phyloP scores from a whole-genome alignment of 2,329 filamentous ascomycete genomes.

The Gremmenia infestans region DNA sequence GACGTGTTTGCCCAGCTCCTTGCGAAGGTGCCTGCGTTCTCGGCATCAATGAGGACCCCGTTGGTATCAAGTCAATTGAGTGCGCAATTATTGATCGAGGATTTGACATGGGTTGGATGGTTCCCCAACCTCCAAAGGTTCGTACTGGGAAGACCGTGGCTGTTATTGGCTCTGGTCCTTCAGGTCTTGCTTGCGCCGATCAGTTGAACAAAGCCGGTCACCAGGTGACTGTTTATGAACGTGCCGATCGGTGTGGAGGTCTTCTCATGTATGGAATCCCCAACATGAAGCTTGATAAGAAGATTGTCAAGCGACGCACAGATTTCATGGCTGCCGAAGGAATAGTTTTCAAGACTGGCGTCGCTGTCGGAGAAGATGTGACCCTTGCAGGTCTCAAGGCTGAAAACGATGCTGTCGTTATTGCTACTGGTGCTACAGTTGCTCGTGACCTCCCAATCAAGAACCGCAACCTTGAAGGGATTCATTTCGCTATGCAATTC shows the following conservation, averaged over 20 bases:
- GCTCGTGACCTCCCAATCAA: constrained; percentile 89
- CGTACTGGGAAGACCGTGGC: constrained; percentile 87
- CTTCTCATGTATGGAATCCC: constrained; percentile 98
- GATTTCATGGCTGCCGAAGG: constrained; percentile 93
- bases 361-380: constrained; percentile 71
- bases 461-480: constrained; percentile 79
- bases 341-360: constrained; percentile 72
- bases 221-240: constrained; percentile 84
- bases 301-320: constrained; percentile 88
- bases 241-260: constrained; percentile 83
- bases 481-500: constrained; percentile 98
- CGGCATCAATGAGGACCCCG: constrained; percentile 93
- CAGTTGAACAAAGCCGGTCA: constrained; percentile 94
- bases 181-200: constrained; percentile 84
- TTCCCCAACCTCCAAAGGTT: constrained; percentile 69
- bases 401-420: constrained; percentile 76
- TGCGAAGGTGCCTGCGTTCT: constrained; percentile 95
- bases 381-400: constrained; percentile 66
- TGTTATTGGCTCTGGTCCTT: constrained; percentile 86
- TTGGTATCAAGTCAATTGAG: constrained; percentile 97
- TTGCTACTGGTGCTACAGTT: constrained; percentile 89
- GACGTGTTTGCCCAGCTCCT: constrained; percentile 92
- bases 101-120: constrained; percentile 98
- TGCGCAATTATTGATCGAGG: constrained; percentile 97
- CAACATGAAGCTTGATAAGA: constrained; percentile 99